Conservation (phyloP, 495 filamentous ascomycete genomes). For the Penicillium turbatum region DNA sequence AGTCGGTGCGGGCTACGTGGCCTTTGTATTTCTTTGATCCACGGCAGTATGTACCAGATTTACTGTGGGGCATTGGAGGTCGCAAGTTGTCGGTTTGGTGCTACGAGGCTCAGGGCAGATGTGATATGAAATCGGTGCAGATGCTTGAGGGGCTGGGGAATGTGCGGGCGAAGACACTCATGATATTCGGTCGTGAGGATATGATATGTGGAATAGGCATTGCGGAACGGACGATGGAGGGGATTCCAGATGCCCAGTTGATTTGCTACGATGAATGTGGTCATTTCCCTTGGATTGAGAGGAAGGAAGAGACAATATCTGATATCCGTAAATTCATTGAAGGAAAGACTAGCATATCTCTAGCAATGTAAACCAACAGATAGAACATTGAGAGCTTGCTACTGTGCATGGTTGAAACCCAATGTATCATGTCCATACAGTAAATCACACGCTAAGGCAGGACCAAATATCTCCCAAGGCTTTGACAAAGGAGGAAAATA, state of each 20-base stretch:
- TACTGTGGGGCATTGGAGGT: constrained; percentile 10
- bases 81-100: constrained; percentile 8
- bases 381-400: not conserved
- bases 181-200: constrained; percentile 18
- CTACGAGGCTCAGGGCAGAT: constrained; percentile 11
- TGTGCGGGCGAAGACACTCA: constrained; percentile 18
- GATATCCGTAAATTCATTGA: constrained; percentile 18
- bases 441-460: constrained; percentile 21
- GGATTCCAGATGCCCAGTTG: constrained; percentile 3
- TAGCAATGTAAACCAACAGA: not conserved
- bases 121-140: constrained; percentile 7
- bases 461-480: constrained; percentile 13
- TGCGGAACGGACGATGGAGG: constrained; percentile 4
- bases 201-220: constrained; percentile 17
- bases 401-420: constrained; percentile 20
- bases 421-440: constrained; percentile 16
- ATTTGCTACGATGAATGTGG: constrained; percentile 20
- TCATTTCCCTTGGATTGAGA: constrained; percentile 26
- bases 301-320: constrained; percentile 8
- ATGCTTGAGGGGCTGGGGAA: constrained; percentile 12
- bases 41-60: not conserved
- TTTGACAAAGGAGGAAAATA: constrained; percentile 6
- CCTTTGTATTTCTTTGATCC: constrained; percentile 20
- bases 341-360: not conserved
- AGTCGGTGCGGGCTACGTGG: constrained; percentile 11